Conservation (phyloP, 2,329 filamentous ascomycete species). For the Elsinoe ampelina region DNA sequence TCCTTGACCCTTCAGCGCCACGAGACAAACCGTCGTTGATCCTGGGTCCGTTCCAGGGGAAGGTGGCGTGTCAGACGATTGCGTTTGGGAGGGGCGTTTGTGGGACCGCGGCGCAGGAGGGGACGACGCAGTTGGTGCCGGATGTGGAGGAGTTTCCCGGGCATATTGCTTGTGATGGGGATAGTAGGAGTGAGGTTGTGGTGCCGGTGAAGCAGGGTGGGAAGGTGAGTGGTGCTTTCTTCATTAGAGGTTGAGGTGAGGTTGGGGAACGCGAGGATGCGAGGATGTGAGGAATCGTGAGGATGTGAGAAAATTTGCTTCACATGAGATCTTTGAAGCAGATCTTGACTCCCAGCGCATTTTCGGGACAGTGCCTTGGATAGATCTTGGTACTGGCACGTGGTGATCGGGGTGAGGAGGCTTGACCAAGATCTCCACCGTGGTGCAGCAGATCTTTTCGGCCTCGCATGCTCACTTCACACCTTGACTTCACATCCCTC, state of each 20-base stretch:
- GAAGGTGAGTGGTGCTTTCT: conserved; percentile 32
- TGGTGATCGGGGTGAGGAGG: neutral
- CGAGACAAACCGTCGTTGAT: conserved; percentile 47
- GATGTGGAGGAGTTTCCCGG: conserved; percentile 69
- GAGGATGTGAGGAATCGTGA: neutral
- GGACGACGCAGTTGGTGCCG: conserved; percentile 52
- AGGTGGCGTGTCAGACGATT: conserved; percentile 70
- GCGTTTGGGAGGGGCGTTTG: conserved; percentile 66
- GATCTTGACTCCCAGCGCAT: neutral
- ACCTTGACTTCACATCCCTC: neutral
- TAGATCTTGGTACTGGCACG: neutral
- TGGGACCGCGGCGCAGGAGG: conserved; percentile 55
- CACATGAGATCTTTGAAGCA: neutral
- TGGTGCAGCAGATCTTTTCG: conserved; percentile 15
- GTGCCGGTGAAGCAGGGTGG: conserved; percentile 56
- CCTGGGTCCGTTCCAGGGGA: conserved; percentile 71
- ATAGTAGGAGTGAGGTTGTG: conserved; percentile 70
- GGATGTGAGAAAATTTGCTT: neutral
- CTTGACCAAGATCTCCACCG: no score
- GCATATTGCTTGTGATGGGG: conserved; percentile 73
- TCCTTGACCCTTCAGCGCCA: conserved; percentile 43
- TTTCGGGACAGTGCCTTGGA: neutral
- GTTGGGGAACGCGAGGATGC: neutral
- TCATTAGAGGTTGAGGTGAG: neutral
- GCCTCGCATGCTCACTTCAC: no score